Percentiles rank a stretch among this genome's conserved stretches.
Conservation (phyloP, 2,329 filamentous ascomycete species). For the Ophiostoma montium region DNA sequence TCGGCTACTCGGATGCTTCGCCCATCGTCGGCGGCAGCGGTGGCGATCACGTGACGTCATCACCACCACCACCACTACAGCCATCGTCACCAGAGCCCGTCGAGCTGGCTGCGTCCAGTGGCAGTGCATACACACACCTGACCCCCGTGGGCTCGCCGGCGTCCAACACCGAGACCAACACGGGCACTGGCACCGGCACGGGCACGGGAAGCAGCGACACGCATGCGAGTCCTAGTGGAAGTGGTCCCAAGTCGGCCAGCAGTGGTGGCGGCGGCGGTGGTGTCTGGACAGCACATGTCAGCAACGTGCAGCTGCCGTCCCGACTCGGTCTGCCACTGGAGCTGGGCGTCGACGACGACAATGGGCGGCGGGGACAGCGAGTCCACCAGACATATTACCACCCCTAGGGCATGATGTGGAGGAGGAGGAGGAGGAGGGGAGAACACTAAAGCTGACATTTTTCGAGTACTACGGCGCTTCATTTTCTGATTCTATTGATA, state of each 20-base stretch:
- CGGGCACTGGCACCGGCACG: conserved; percentile 5
- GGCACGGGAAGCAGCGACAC: conserved; percentile 5
- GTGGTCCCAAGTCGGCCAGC: conserved; percentile 15
- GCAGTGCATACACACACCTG: conserved; percentile 3
- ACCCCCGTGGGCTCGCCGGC: background rate
- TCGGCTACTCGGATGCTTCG: conserved; percentile 4
- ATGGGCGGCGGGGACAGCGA: background rate
- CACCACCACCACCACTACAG: background rate
- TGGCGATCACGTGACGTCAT: background rate
- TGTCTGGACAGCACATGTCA: conserved; percentile 22
- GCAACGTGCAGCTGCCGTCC: conserved; percentile 18
- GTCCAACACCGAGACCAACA: background rate
- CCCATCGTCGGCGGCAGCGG: background rate
- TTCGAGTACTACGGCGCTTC: too few species aligned
- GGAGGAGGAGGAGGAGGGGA: too few species aligned
- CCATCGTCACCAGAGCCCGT: background rate
- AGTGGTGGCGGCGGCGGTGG: conserved; percentile 3
- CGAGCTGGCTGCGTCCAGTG: conserved; percentile 6
- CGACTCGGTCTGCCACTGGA: too few species aligned
- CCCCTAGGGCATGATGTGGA: background rate
- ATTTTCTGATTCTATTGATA: too few species aligned
- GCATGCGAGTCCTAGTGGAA: conserved; percentile 1
- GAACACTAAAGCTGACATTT: too few species aligned
- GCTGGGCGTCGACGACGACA: conserved; percentile 4
- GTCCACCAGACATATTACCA: conserved; percentile 8